Base-by-base conservation (phyloP, 768 basidiomycete genomes). In the Gymnopilus dilepis region DNA sequence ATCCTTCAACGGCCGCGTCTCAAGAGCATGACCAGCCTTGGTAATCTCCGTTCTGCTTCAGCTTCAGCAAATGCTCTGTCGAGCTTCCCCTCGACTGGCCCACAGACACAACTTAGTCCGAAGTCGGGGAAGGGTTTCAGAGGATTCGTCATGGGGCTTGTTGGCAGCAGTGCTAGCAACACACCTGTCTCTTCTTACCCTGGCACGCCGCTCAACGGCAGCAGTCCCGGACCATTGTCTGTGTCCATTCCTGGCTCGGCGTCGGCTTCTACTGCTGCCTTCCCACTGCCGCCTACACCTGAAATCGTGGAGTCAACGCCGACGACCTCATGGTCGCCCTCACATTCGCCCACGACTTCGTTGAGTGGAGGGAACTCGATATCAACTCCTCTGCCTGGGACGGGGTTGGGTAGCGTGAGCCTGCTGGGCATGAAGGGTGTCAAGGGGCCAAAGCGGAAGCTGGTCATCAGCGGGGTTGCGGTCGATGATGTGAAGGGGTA, bases 381-480 rank as follows among this genome's bases (percentile, higher is more conserved):
- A 12, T 48, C 43, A 41, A 15, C 28, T 42, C 40, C 24, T 24
- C 13, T 53, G 17, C 21, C 41, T 19, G 30, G 51, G 31, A 11
- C 45, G 9, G 40, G 43, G 3, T 22, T 26, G 21, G 58, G 63
- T 21, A 33, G 47, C 50, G 43, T 47, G 51, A 30, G 60, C 30
- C 21, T 50, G 1, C 24, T 60, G 24, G 41, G 52, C 50, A 53
- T 45, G 38, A 28, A 33, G 4, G 28, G 26, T 1, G 38, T 22
- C 4, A 60, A 55, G 24, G 52, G 51, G 22, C 67, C 65, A 37
- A 77, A 76, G 67, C 65, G 72, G 53, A 73, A 70, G 54, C 62
- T 77, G 37, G 71, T 76, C 13, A 72, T 76, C 22, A 75, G 69
- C 63, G 77, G 77, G 12, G 66, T 76, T 50, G 71, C 67, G 21